Conservation (phyloP, 768 basidiomycete species). For the Russula griseocarnosa region DNA sequence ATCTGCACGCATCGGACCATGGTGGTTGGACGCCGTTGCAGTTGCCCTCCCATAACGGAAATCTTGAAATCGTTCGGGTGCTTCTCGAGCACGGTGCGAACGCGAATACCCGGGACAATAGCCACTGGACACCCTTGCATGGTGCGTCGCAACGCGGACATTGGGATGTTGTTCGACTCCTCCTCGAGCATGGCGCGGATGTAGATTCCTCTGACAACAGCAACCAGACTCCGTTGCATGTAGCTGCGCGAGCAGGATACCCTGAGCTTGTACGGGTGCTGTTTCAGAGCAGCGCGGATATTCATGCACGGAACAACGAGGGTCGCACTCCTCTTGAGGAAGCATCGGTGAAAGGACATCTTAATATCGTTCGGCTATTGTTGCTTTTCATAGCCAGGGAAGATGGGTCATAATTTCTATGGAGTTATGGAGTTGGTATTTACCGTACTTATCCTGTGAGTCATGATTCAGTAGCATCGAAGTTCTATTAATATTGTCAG, state of each 20-base stretch:
- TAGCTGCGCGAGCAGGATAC: not conserved
- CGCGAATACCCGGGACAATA: not conserved
- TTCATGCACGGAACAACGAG: not conserved
- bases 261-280: not conserved
- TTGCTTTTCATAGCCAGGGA: too few species aligned
- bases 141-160: not conserved
- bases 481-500: too few species aligned
- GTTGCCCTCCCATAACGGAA: not conserved
- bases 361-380: too few species aligned
- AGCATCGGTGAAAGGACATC: too few species aligned
- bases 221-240: not conserved
- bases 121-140: conserved; percentile 1
- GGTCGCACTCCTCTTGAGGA: too few species aligned
- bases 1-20: not conserved
- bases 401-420: not conserved
- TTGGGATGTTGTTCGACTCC: not conserved
- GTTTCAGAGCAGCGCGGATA: not conserved
- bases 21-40: not conserved
- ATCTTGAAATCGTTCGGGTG: not conserved
- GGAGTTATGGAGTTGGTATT: too few species aligned
- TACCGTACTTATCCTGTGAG: too few species aligned
- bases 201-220: not conserved
- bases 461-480: too few species aligned
- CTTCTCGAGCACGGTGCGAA: not conserved
- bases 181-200: not conserved